Evolutionary conservation across 768 basidiomycete genomes (phyloP), one percentile per base, ranked within the genome.

Genomic region (Tulasnella sp.): DNA sequence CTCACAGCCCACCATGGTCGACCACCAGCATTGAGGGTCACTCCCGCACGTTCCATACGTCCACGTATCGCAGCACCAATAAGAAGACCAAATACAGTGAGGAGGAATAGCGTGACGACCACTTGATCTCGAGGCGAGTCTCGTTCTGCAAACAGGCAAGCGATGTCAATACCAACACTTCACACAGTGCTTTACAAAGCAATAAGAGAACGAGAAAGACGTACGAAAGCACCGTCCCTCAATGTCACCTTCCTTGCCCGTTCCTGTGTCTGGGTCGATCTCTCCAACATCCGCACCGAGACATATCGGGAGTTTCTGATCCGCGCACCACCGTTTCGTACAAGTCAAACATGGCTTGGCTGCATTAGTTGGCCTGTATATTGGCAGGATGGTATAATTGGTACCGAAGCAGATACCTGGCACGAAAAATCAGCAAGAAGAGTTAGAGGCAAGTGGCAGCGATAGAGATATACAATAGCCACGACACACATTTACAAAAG

Each of bases 51-150:
- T 45, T 83, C 67, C 80, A 92, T 86, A 62, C 86, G 79, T 65
- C 76, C 82, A 73, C 86, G 88, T 67, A 94, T 80, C 12, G 89
- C 89, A 31, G 90, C 89, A 52, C 81, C 84, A 24, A 94, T 74
- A 44, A 94, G 73, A 59, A 94, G 78, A 21, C 89, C 90, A 65
- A 93, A 84, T 25, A 96, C 84, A 29, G 83, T 87, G 63, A 96
- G 72, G 27, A 94, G 75, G 74, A 94, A 96, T 53, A 93, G 75
- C 17, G 91, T 92, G 48, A 94, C 92, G 30, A 94, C 85, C 27
- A 93, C 76, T 68, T 94, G 92, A 72, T 96, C 92, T 69, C 92
- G 74, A n/a, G 92, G 92, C 19, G 89, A 92, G 74, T 94, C 92
- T 62, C 92, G 81, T 74, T 93, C 92, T 94, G 71, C 48, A 9